Evolutionary conservation across 2,329 filamentous ascomycete genomes (phyloP), one percentile per base, ranked within the genome.

Genomic region (Proliferodiscus dingleyae): DNA sequence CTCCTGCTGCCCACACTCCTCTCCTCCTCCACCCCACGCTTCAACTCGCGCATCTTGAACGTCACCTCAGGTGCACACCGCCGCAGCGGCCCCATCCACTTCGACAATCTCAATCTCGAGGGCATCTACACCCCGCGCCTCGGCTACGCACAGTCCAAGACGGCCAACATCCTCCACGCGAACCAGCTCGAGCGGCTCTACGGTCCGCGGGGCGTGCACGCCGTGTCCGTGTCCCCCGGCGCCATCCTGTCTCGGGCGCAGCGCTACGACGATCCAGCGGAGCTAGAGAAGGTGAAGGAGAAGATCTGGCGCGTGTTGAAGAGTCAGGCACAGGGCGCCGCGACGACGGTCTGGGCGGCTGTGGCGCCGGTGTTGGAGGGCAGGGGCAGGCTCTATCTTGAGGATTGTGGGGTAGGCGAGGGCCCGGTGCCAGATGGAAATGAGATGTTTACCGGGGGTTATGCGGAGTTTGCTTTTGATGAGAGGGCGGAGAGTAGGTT

Each of bases 121-220:
- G 50, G 54, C 15, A 59, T 32, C 37, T 72, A 72, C 46, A 52
- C 66, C 10, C 60, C 59, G 0, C 62, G 53, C 48, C 21, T 49
- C 2, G 62, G 67, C 2, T 75, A 75, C 51, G 68, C 63, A 0
- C 65, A 71, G 47, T 57, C 60, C 36, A 75, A 75, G 51, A 64
- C 65, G 0, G 71, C 72, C 7, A 72, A 70, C 47, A 68, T 74
- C 33, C 72, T 64, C 45, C 67, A 69, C 51, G 65, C 71, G 9
- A 72, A 69, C 48, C 62, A 71, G 43, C 64, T 76, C 19, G 71
- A 74, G 21, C 66, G 71, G 3, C 61, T 61, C 1, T 74, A 70
- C 47, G 69, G 66, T 4, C 16, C 52, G 0, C 47, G 57, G 6
- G 65, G 68, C 15, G 44, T 74, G 1, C 70, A 69, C 42, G 69